Conservation (phyloP, 805 yeast species). For the Tetrapisispora namnaoensis region DNA sequence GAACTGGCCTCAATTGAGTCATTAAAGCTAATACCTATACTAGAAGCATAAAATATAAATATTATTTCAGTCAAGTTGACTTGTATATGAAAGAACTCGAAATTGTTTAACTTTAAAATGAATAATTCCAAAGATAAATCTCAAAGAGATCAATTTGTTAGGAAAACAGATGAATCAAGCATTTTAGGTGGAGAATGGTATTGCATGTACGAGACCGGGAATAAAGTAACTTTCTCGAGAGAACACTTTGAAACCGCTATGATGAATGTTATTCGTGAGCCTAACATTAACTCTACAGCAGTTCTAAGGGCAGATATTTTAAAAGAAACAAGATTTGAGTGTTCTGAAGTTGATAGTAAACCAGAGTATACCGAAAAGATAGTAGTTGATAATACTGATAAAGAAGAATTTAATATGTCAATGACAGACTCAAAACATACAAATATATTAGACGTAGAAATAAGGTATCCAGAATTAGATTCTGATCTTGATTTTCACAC, state of each 20-base stretch:
- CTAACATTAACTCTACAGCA: constrained; percentile 86
- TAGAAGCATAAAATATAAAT: no score
- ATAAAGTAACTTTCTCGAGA: constrained; percentile 16
- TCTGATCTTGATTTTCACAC: constrained; percentile 20
- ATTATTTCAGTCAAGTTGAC: no score
- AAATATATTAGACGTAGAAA: constrained; percentile 34
- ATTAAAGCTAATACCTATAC: no score
- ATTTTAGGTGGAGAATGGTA: constrained; percentile 23
- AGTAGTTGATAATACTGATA: not conserved
- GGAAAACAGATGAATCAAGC: constrained; percentile 13
- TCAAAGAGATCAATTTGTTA: constrained; percentile 14
- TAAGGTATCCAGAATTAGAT: constrained; percentile 27
- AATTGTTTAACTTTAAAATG: not conserved
- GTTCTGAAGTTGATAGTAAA: not conserved
- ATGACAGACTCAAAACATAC: constrained; percentile 21
- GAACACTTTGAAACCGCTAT: constrained; percentile 65
- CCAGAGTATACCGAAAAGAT: not conserved
- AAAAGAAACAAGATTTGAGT: constrained; percentile 37
- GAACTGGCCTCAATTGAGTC: no score
- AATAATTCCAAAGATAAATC: not conserved
- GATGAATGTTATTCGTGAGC: constrained; percentile 69
- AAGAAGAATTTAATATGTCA: constrained; percentile 5
- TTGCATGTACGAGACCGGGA: constrained; percentile 19
- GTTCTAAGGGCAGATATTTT: constrained; percentile 80
- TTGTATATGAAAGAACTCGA: no score